Evolutionary conservation across 2,329 filamentous ascomycete species (phyloP).

Genomic region (Pleoardoris graminearum): DNA sequence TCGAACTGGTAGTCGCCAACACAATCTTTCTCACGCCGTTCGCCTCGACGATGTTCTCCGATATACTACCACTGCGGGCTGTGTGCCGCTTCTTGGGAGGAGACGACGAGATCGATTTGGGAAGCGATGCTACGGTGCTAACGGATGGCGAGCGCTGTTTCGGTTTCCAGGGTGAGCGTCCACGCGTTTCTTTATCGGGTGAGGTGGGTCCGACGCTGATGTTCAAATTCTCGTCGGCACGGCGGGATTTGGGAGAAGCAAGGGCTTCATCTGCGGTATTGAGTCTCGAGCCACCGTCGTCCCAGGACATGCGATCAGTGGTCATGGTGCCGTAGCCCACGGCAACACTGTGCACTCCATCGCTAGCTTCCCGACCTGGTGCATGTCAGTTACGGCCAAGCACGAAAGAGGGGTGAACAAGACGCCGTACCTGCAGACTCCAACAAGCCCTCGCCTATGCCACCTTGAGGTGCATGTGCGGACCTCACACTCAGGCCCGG

Average conservation of each 20-base stretch:
- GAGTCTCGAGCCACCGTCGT: constrained; percentile 23
- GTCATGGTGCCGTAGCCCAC: constrained; percentile 51
- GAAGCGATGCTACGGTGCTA: constrained; percentile 42
- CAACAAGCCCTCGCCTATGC: constrained; percentile 59
- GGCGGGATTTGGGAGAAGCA: constrained; percentile 29
- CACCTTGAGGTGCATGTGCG: constrained; percentile 51
- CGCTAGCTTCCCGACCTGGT: constrained; percentile 58
- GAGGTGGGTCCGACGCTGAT: constrained; percentile 23
- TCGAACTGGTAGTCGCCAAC: constrained; percentile 67
- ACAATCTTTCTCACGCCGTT: constrained; percentile 77
- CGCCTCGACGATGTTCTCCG: constrained; percentile 74
- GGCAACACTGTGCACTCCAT: constrained; percentile 64
- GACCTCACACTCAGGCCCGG: constrained; percentile 21
- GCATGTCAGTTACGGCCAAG: not conserved
- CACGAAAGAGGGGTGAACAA: not conserved
- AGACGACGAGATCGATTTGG: constrained; percentile 28
- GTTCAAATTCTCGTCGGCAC: constrained; percentile 21
- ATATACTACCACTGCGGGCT: constrained; percentile 75
- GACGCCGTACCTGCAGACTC: constrained; percentile 50
- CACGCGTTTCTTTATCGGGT: constrained; percentile 9
- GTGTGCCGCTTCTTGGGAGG: constrained; percentile 49
- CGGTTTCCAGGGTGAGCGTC: not conserved
- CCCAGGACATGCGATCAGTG: constrained; percentile 37
- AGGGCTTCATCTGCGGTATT: constrained; percentile 22
- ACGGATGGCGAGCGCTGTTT: constrained; percentile 26